Evolutionary conservation across 148 eudicot genomes (phyloP).

Genomic region (Pharnaceum exiguum): DNA sequence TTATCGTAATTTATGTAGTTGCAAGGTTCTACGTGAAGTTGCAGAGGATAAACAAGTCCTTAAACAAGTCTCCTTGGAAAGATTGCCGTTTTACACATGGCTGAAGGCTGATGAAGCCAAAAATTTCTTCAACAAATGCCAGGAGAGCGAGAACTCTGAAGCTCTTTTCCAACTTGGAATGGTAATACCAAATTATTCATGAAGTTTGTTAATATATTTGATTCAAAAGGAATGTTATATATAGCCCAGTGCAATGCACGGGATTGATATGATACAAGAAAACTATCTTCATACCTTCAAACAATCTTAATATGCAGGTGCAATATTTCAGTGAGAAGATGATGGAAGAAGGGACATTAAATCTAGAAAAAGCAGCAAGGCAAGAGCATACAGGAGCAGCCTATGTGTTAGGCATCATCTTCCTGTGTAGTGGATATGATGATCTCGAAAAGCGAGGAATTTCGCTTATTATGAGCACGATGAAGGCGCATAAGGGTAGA

Average conservation of each 20-base stretch:
- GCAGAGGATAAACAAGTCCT: slow-evolving; percentile 15
- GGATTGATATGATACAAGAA: no score
- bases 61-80: slow-evolving; percentile 10
- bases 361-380: slow-evolving; percentile 12
- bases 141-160: slow-evolving; percentile 16
- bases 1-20: slow-evolving; percentile 1
- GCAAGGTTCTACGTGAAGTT: slow-evolving; percentile 18
- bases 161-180: slow-evolving; percentile 19
- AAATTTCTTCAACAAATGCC: slow-evolving; percentile 15
- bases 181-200: no score
- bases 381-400: slow-evolving; percentile 5
- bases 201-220: no score
- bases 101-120: not conserved
- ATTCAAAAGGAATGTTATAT: no score
- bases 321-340: slow-evolving; percentile 13
- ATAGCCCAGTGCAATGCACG: no score
- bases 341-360: slow-evolving; percentile 14
- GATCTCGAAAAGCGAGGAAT: not conserved
- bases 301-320: not conserved
- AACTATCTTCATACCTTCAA: not conserved
- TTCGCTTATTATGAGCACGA: not conserved
- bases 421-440: slow-evolving; percentile 13
- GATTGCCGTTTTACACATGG: not conserved
- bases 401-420: slow-evolving; percentile 14
- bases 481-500: slow-evolving; percentile 6